Evolutionary conservation across 176 grass and related monocot species (phyloP), one percentile per base, ranked within the genome.

Genomic region (Ensete ventricosum): DNA sequence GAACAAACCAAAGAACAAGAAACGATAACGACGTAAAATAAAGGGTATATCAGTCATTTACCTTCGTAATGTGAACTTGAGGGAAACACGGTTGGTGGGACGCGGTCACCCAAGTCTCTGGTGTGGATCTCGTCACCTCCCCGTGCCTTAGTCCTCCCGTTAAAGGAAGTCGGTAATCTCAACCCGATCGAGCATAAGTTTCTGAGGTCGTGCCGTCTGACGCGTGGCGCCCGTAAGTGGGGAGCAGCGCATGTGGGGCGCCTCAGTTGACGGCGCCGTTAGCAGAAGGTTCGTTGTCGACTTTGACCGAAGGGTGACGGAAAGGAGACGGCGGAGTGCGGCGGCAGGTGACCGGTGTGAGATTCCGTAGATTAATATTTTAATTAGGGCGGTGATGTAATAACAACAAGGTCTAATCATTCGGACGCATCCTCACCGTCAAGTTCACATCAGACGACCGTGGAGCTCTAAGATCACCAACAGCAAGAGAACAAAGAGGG

Each of bases 211-310:
- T 2, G 52, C 24, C 52, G 1, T 20, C 1, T 11, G 16, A 0
- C 63, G n/a, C 52, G 64, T 64, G 76, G 23, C 9, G 65, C 1
- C 16, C 5, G 14, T 11, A 0, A 10, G 7, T 0, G 34, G 53
- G 66, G 14, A 34, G 19, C 52, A 55, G 8, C 69, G 2, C 53
- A 2, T 13, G 65, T 48, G 54, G 24, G 53, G 24, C 53, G 76
- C 76, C 53, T 20, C 20, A 1, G 8, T 23, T 25, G 62, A 80
- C 69, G 78, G 78, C 78, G 78, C 78, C 78, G 78, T 80, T 80
- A 72, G 14, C 26, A 16, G 16, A 8, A 51, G n/a, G 11, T 17
- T 52, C 67, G 53, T 70, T 63, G 19, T 34, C 1, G 29, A 34
- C 24, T 71, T 72, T 80, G 67, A 72, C 67, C 67, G 8, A 24